phyloP scores from a whole-genome alignment of 2,329 filamentous ascomycete genomes.

The Aspergillus sp. region DNA sequence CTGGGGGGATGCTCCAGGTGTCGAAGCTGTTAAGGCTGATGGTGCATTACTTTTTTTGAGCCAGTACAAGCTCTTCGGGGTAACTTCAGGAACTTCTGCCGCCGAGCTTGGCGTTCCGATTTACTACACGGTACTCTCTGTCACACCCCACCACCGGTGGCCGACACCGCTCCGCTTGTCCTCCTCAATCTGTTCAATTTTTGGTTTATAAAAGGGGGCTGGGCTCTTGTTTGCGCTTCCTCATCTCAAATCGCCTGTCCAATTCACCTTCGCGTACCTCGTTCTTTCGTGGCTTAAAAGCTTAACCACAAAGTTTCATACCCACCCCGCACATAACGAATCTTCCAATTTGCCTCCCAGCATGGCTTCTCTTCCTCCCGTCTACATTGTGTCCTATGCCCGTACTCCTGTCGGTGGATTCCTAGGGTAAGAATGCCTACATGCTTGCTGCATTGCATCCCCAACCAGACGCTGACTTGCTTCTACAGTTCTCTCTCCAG shows the following conservation, averaged over 20 bases:
- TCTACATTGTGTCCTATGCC: constrained; percentile 93
- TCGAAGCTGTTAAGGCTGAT: constrained; percentile 16
- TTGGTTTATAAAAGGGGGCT: constrained; percentile 15
- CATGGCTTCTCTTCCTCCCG: constrained; percentile 81
- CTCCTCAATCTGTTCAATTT: not conserved
- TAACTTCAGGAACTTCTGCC: constrained; percentile 16
- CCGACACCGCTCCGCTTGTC: constrained; percentile 6
- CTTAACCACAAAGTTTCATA: not conserved
- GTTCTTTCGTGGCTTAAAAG: not conserved
- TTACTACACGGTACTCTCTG: constrained; percentile 8
- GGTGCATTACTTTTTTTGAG: constrained; percentile 24
- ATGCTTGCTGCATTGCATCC: constrained; percentile 6
- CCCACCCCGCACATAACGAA: constrained; percentile 3
- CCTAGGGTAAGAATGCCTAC: constrained; percentile 70
- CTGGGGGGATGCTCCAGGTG: constrained; percentile 15
- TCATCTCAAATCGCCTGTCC: not conserved
- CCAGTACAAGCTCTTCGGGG: constrained; percentile 16
- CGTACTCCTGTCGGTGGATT: constrained; percentile 94
- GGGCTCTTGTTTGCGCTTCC: not conserved
- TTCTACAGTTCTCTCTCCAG: constrained; percentile 77
- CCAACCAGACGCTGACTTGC: not conserved
- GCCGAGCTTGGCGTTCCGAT: constrained; percentile 17
- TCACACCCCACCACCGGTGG: constrained; percentile 3
- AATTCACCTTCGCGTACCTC: not conserved
- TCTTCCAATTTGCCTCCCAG: constrained; percentile 35